Base-by-base conservation (phyloP, 257 asterid genomes). In the Scutellaria minor region DNA sequence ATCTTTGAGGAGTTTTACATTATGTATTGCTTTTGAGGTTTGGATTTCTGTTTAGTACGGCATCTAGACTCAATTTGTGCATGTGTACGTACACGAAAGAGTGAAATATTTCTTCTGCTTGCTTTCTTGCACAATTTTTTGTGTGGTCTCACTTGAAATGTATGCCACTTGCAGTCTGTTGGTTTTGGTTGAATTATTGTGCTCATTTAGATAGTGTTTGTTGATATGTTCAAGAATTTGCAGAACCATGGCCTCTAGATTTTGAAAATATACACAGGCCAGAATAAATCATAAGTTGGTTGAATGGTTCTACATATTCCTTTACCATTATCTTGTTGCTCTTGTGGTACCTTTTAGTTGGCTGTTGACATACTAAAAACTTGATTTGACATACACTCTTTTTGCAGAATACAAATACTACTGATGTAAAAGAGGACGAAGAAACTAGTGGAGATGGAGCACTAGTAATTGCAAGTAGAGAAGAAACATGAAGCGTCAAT, bases 401-500 rank as follows among this genome's bases (percentile, higher is more conserved):
- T 70, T 75, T 81, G 85, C 86, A 89, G 93, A 76, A 87, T 11
- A 64, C 66, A n/a, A 11, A 41, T 50, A 73, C 50, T 24, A 27
- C 64, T 5, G 31, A 68, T 12, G 71, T 56, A 20, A 27, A 15
- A 31, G 81, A 68, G 57, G 76, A 76, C 20, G 47, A 41, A 27
- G 81, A 81, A 74, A 74, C 68, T 44, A 79, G 14, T 72, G 72
- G 39, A 73, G 84, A 67, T 47, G 71, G 80, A 72, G 81, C 75
- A 40, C n/a, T 66, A 41, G 78, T 64, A 56, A 41, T 4, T 47
- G 72, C 7, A 7, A 58, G 71, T 27, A 41, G 45, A 10, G 77
- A 73, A 70, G 76, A 76, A 6, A 44, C 70, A 10, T 77, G 74
- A 67, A 51, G 52, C 46, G 48, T 12, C 37, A 7, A 46, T n/a